phyloP scores from a whole-genome alignment of 2,329 filamentous ascomycete species.

The Colletotrichum costaricense region DNA sequence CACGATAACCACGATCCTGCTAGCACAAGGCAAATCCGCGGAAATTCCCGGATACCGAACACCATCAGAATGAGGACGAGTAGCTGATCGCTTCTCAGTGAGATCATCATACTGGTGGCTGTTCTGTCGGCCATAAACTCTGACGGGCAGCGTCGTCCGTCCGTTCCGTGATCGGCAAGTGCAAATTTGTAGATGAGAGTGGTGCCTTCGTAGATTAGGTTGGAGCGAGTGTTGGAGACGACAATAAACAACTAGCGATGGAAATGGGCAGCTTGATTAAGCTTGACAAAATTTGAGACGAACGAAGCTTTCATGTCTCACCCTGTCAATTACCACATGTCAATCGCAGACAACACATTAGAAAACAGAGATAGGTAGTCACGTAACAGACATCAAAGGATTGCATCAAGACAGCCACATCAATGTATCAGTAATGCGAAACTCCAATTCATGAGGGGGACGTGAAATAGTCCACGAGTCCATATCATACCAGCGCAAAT shows the following conservation, averaged over 20 bases:
- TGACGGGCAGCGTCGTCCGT: too few species aligned
- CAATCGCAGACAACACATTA: background rate
- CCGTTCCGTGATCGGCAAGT: too few species aligned
- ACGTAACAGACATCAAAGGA: background rate
- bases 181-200: too few species aligned
- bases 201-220: background rate
- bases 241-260: too few species aligned
- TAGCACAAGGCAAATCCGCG: constrained; percentile 3
- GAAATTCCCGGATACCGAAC: constrained; percentile 6
- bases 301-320: constrained; percentile 1
- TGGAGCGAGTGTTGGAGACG: background rate
- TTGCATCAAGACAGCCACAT: background rate
- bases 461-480: background rate
- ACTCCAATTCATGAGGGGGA: constrained; percentile 8
- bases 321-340: background rate
- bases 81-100: background rate
- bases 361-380: too few species aligned
- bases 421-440: background rate
- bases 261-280: background rate
- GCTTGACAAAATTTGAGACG: background rate
- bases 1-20: constrained; percentile 5
- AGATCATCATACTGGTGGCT: background rate
- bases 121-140: background rate
- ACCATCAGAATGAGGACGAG: background rate
- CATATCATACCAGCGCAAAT: background rate